Base-by-base conservation (phyloP, 73 alveolate species). In the Paramecium sexaurelia region DNA sequence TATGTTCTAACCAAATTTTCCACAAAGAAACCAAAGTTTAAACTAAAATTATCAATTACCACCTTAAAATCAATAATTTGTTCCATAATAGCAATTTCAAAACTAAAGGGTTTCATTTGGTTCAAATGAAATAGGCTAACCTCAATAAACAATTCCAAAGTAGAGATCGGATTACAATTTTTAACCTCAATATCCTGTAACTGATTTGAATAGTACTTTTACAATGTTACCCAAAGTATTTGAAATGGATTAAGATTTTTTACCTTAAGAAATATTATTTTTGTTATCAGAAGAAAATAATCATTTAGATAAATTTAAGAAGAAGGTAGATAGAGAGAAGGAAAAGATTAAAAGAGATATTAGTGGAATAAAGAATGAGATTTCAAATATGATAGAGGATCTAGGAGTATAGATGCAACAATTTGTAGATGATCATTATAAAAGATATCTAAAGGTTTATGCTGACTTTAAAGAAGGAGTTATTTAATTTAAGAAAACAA, bases 181-280 rank as follows among this genome's bases (percentile, higher is more conserved):
- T 51, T 11, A 61, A 32, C 86, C 57, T 37, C 17, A 66, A 66
- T 29, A 35, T 32, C 86, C 86, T 11, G 56, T 71, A 22, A 13
- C 37, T 4, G 56, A 71, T 71, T 40, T 71, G 11, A 71, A 71
- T 40, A 35, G 57, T 20, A 71, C 86, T 10, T 71, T 71, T 36
- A 19, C 55, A 35, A 71, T 71, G 86, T 5, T 71, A 7, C 86
- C 86, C 1, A 36, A 35, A 37, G 56, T 71, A 37, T 71, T 71
- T 37, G 37, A 32, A 32, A 71, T 71, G 86, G 86, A 71, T 71
- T 36, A 71, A 71, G 86, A 71, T 33, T 71, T 71, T 40, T 71
- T 71, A 32, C 86, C 86, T 0, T 9, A 71, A n/a, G 86, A 71
- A 36, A 71, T 71, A 19, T n/a, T 71, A 3, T 71, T 35, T n/a